Evolutionary conservation across 768 basidiomycete genomes (phyloP).

Genomic region (Boletus vinaceobasis): DNA sequence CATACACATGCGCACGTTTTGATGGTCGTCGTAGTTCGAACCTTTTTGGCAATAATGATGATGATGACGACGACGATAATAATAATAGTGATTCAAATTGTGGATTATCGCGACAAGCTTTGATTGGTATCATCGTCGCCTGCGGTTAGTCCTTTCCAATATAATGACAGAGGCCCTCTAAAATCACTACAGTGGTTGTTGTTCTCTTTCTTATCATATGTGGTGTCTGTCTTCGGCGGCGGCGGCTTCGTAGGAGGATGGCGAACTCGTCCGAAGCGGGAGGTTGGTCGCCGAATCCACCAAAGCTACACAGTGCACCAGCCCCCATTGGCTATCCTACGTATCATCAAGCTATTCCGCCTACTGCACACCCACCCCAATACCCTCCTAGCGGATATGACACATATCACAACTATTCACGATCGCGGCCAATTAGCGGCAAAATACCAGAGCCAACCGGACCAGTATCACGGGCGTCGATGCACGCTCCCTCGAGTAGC

Average conservation of each 20-base stretch:
- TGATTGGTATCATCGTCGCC: neutral
- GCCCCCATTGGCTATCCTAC: neutral
- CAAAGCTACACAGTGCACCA: slow-evolving; percentile 1
- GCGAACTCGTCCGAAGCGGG: neutral
- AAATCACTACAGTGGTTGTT: neutral
- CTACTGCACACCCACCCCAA: slow-evolving; percentile 1
- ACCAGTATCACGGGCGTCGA: neutral
- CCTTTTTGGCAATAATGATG: neutral
- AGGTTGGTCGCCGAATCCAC: neutral
- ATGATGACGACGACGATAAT: too few species aligned
- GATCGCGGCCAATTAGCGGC: neutral
- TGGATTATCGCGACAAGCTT: neutral
- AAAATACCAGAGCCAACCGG: neutral
- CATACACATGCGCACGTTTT: neutral
- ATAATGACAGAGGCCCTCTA: neutral
- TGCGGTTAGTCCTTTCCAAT: slow-evolving; percentile 10
- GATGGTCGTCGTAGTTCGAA: neutral
- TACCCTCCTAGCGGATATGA: slow-evolving; percentile 9
- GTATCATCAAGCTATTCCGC: neutral
- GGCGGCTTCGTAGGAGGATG: neutral
- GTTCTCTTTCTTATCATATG: neutral
- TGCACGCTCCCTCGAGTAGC: neutral
- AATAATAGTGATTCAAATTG: neutral
- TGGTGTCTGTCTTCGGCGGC: neutral
- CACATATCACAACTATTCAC: neutral